Percentiles rank a stretch among this genome's conserved stretches.
phyloP scores from a whole-genome alignment of 345 rosid genomes.

The Populus pruinosa region DNA sequence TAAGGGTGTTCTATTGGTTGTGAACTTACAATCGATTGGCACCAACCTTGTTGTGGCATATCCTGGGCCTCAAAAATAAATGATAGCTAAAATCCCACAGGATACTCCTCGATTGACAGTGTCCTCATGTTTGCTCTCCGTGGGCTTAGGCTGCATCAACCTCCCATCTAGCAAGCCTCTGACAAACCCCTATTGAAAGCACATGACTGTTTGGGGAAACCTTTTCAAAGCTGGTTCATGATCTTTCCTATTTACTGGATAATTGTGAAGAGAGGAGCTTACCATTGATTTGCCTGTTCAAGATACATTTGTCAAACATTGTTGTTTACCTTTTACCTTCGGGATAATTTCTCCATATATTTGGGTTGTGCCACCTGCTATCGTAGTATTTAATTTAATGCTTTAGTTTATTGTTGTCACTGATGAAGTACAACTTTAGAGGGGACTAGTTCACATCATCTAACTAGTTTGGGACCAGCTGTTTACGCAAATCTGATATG shows the following conservation, averaged over 20 bases:
- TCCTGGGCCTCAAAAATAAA: neutral
- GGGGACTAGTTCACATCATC: neutral
- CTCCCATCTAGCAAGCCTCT: neutral
- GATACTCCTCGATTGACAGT: neutral
- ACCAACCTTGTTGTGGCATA: neutral
- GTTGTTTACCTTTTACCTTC: neutral
- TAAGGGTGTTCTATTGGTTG: neutral
- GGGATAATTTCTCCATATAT: neutral
- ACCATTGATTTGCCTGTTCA: neutral
- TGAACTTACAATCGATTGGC: neutral
- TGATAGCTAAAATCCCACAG: neutral
- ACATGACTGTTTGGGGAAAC: neutral
- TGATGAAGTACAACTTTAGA: neutral
- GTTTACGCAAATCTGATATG: conserved; percentile 1
- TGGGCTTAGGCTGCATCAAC: neutral
- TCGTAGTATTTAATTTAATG: neutral
- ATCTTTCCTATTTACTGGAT: neutral
- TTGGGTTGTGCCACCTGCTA: neutral
- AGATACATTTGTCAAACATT: neutral
- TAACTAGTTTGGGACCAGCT: conserved; percentile 2
- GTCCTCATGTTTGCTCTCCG: neutral
- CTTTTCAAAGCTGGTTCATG: neutral
- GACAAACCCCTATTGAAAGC: neutral
- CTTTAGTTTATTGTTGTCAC: neutral
- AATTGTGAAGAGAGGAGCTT: neutral